A percentile compares a stretch with the other conserved stretches of the same genome.
These are phyloP conservation scores for Aspergillus calidoustus DNA, from an alignment of 2,329 filamentous ascomycete genomes.

Conservation along the genomic window DNA sequence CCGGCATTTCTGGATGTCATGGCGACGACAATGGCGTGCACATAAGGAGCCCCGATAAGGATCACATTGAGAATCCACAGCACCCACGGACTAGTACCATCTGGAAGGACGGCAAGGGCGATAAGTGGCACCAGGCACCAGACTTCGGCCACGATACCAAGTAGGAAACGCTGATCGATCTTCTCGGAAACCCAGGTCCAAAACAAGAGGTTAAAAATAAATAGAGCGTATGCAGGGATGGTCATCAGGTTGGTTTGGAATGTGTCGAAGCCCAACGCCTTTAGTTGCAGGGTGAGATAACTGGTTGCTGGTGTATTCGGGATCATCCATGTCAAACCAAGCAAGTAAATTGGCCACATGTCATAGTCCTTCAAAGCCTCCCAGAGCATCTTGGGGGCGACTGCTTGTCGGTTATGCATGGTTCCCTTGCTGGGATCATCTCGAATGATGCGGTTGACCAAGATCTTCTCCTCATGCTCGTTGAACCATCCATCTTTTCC, in stretches of 20 bases:
- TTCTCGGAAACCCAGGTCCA: slow-evolving; percentile 61
- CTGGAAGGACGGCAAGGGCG: slow-evolving; percentile 56
- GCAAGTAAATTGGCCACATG: slow-evolving; percentile 61
- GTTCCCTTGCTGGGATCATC: slow-evolving; percentile 63
- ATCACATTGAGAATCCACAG: slow-evolving; percentile 58
- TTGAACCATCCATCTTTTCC: slow-evolving; percentile 69
- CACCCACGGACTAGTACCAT: slow-evolving; percentile 55
- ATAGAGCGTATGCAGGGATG: slow-evolving; percentile 61
- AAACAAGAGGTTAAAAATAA: slow-evolving; percentile 61
- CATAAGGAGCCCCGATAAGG: slow-evolving; percentile 61
- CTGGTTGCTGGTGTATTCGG: slow-evolving; percentile 40
- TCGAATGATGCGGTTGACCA: slow-evolving; percentile 66
- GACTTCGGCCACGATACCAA: slow-evolving; percentile 57
- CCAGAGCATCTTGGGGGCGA: slow-evolving; percentile 55
- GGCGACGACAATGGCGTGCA: slow-evolving; percentile 59
- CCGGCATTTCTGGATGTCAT: slow-evolving; percentile 51
- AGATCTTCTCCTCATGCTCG: slow-evolving; percentile 70
- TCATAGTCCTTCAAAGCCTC: slow-evolving; percentile 59
- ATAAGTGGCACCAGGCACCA: slow-evolving; percentile 60
- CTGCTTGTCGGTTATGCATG: slow-evolving; percentile 64
- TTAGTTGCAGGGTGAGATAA: slow-evolving; percentile 50
- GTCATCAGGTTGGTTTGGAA: slow-evolving; percentile 67
- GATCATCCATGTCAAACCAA: slow-evolving; percentile 52
- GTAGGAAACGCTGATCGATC: slow-evolving; percentile 59
- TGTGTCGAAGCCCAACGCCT: slow-evolving; percentile 61